These are phyloP conservation scores for Cucurbita pepo DNA, from an alignment of 306 rosid species.

Conservation along the genomic window DNA sequence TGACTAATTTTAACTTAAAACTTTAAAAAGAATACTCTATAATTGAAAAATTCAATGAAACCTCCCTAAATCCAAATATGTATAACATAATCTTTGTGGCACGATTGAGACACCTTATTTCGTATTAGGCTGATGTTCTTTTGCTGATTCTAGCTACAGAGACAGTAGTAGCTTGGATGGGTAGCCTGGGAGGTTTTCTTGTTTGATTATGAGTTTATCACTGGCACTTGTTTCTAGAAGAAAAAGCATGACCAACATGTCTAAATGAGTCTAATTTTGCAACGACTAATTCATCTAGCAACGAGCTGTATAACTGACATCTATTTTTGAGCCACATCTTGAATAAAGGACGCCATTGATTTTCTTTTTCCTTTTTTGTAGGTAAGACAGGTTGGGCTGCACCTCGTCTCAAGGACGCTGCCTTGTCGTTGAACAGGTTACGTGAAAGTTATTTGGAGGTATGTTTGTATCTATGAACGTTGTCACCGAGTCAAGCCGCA, in stretches of 20 bases:
- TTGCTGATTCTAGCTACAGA: too few species aligned
- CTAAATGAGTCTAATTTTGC: neutral
- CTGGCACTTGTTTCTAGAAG: neutral
- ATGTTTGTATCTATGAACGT: conserved; percentile 12
- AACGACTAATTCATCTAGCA: neutral
- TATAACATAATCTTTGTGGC: too few species aligned
- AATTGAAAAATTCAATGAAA: too few species aligned
- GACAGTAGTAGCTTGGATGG: neutral
- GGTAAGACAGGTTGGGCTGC: conserved; percentile 92
- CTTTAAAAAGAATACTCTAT: too few species aligned
- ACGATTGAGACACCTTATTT: too few species aligned
- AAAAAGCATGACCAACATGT: neutral
- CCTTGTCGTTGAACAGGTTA: conserved; percentile 62
- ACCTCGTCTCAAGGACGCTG: conserved; percentile 86
- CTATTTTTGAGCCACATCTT: neutral
- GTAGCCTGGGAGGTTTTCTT: neutral
- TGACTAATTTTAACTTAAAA: too few species aligned
- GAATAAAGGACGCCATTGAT: conserved; percentile 5
- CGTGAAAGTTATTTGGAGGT: conserved; percentile 87
- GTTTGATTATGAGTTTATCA: neutral
- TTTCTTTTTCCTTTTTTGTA: conserved; percentile 14
- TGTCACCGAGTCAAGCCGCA: neutral
- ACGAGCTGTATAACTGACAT: neutral
- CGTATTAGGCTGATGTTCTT: too few species aligned
- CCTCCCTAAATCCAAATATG: too few species aligned